These are phyloP conservation scores for Erigeron philadelphicus DNA, from an alignment of 140 eudicot species.

Conservation along the genomic window DNA sequence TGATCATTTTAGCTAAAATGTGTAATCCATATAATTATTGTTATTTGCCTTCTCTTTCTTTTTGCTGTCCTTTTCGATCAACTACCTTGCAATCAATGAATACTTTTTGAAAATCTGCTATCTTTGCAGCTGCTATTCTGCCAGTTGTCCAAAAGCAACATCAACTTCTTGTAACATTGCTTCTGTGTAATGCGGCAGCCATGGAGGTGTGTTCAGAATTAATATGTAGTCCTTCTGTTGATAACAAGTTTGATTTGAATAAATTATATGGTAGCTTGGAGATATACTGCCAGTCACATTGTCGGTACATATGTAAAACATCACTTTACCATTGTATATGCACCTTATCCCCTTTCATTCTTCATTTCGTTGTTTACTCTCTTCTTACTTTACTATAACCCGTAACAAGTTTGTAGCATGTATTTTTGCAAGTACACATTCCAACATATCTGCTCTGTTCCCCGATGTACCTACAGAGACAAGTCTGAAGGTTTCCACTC, in stretches of 20 bases:
- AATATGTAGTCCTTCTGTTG: not conserved
- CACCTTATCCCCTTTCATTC: not conserved
- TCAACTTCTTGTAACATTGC: slow-evolving; percentile 94
- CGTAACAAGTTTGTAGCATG: not conserved
- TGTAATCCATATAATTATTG: not conserved
- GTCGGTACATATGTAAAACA: not conserved
- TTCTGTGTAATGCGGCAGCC: slow-evolving; percentile 88
- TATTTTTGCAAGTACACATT: not conserved
- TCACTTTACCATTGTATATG: not conserved
- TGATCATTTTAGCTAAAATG: too few species aligned
- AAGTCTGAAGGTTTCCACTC: too few species aligned
- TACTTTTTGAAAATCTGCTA: not conserved
- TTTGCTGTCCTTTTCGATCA: not conserved
- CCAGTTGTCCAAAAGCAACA: slow-evolving; percentile 98
- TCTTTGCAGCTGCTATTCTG: slow-evolving; percentile 62
- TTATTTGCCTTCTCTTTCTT: not conserved
- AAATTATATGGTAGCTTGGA: not conserved
- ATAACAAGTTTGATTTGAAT: slow-evolving; percentile 13
- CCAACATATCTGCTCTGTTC: not conserved
- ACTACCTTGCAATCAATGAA: not conserved
- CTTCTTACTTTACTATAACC: not conserved
- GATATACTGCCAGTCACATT: slow-evolving; percentile 5
- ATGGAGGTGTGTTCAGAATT: slow-evolving; percentile 71
- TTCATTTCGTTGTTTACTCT: not conserved
- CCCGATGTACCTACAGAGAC: not conserved